Conservation (phyloP, 179 eudicot species). For the Camellia oleifera region DNA sequence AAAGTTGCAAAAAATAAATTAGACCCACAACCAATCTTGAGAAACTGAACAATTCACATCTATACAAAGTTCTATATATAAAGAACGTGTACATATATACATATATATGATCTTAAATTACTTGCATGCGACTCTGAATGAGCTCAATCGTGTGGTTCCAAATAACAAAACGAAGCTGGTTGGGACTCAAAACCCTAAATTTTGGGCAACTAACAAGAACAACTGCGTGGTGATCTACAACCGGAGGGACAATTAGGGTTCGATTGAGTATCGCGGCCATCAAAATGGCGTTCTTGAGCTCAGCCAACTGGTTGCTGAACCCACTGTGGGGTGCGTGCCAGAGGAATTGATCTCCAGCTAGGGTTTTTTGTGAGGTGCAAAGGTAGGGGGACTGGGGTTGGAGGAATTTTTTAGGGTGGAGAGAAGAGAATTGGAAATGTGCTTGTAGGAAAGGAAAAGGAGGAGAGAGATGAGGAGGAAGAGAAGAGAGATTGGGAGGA, state of each 20-base stretch:
- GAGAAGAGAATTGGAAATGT: conserved; percentile 27
- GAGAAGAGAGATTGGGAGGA: conserved; percentile 25
- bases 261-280: conserved; percentile 74
- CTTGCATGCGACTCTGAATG: conserved; percentile 52
- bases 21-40: background rate
- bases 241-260: conserved; percentile 80
- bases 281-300: conserved; percentile 67
- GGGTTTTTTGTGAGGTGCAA: conserved; percentile 11
- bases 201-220: conserved; percentile 96
- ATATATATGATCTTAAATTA: background rate
- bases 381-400: conserved; percentile 13
- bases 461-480: conserved; percentile 25
- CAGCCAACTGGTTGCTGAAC: conserved; percentile 93
- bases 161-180: conserved; percentile 48
- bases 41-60: background rate
- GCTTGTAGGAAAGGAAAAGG: conserved; percentile 40
- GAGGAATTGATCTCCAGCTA: conserved; percentile 41
- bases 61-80: background rate
- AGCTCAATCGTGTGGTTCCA: conserved; percentile 79
- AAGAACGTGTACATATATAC: background rate
- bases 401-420: conserved; percentile 16
- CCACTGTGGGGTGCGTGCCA: conserved; percentile 96
- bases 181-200: conserved; percentile 67
- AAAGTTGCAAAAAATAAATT: background rate
- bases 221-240: conserved; percentile 95